Base-by-base conservation (phyloP, 768 basidiomycete species). In the Boletus coccyginus region DNA sequence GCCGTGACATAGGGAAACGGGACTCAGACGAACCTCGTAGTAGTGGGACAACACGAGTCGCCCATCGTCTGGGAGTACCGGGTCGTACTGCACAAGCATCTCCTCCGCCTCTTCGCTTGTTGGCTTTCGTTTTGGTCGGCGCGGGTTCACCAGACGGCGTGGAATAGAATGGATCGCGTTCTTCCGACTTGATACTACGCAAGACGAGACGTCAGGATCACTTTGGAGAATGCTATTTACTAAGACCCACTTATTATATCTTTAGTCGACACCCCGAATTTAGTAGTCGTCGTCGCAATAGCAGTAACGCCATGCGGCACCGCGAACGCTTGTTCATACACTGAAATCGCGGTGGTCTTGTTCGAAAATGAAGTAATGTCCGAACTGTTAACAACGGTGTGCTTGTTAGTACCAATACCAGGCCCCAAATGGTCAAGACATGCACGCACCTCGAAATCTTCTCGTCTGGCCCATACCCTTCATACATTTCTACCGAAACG, bases 401-500 rank as follows among this genome's bases (percentile, higher is more conserved):
- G 7, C 32, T 16, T 24, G 32, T 59, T 47, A 56, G 45, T 12
- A 29, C 17, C 14, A 32, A 46, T 19, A 7, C 19, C 19, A 2
- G 6, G 14, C 32, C n/a, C 12, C 2, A 12, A 55, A 12, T 46
- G 66, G 74, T 6, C 27, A 76, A 16, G 44, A 35, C n/a, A 46
- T 40, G 52, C 27, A 72, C 84, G 7, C 55, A 90, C 92, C 90
- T 94, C 57, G 74, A 74, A 9, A 77, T 86, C 71, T 89, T 89
- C 36, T 88, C 83, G 66, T 92, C 88, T 7, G 80, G 68, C 3
- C 73, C 73, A 19, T 73, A 62, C 0, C 92, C 90, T 68, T 98
- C 95, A 70, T 94, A 97, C 46, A 97, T 74, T 73, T 98, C 96
- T 5, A 94, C 89, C 17, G 83, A 87, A 3, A 93, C 86, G 47